These are phyloP conservation scores for Fusarium austroafricanum DNA, from an alignment of 2,329 filamentous ascomycete genomes.

Conservation along the genomic window DNA sequence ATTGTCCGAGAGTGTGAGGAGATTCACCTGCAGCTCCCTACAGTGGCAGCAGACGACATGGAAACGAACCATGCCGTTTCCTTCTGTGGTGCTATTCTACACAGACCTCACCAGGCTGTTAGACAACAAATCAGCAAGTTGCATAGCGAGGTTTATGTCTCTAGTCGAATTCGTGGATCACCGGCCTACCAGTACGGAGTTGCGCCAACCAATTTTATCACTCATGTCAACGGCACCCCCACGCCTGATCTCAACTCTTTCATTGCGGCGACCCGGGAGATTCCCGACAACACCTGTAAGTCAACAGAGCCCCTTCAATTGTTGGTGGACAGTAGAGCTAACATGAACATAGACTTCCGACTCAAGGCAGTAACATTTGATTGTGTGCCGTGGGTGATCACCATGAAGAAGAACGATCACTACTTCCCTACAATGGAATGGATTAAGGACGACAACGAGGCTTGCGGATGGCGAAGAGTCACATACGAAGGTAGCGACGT, in stretches of 20 bases:
- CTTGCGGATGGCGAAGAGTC: slow-evolving; percentile 71
- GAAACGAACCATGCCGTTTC: slow-evolving; percentile 93
- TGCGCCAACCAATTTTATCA: slow-evolving; percentile 96
- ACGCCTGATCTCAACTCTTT: slow-evolving; percentile 87
- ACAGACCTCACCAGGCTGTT: slow-evolving; percentile 94
- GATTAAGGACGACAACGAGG: slow-evolving; percentile 70
- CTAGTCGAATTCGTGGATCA: slow-evolving; percentile 83
- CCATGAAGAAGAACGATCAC: slow-evolving; percentile 99
- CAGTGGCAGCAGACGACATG: slow-evolving; percentile 87
- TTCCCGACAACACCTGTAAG: slow-evolving; percentile 92
- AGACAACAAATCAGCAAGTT: slow-evolving; percentile 97
- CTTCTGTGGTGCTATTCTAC: slow-evolving; percentile 94
- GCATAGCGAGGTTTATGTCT: slow-evolving; percentile 96
- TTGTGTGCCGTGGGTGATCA: slow-evolving; percentile 98
- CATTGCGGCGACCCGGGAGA: slow-evolving; percentile 82
- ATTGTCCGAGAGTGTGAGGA: slow-evolving; percentile 89
- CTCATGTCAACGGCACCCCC: slow-evolving; percentile 89
- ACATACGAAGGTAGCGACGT: slow-evolving; percentile 69
- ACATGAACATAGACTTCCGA: slow-evolving; percentile 78
- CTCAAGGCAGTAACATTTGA: slow-evolving; percentile 98
- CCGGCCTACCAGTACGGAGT: slow-evolving; percentile 91
- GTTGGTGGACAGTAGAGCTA: slow-evolving; percentile 13
- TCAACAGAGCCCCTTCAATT: slow-evolving; percentile 15
- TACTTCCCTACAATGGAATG: slow-evolving; percentile 83
- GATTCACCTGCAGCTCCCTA: slow-evolving; percentile 80